Base-by-base conservation (phyloP, 805 yeast species). In the Myxozyma sirexii region DNA sequence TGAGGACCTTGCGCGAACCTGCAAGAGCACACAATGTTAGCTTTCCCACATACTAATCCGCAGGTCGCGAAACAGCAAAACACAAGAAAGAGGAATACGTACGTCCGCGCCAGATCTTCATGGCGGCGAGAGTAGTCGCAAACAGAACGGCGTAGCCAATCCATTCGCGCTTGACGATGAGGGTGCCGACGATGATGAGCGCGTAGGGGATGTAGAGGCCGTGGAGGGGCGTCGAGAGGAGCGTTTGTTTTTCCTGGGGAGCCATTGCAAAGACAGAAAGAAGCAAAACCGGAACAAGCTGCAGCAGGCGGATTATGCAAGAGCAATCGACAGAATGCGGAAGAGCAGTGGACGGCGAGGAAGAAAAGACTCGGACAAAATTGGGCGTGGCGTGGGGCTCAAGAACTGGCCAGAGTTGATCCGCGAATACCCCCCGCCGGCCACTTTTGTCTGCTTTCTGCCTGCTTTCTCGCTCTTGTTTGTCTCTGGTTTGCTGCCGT, bases 1-100 rank as follows among this genome's bases (percentile, higher is more conserved):
- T 80, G 67, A 92, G 80, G 12, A 86, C 87, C 49, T 61, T 67
- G 13, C 63, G 52, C 3, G 68, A 26, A 43, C 48, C 67, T 64
- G 33, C 5, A 50, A 8, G 10, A 19, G 39, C 13, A 49, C 2
- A 26, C 26, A 17, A 4, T 8, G n/a, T 43, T 33, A 33, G 37
- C 37, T 12, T 33, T n/a, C n/a, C n/a, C n/a, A n/a, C n/a, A n/a
- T n/a, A n/a, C n/a, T n/a, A n/a, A n/a, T n/a, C n/a, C n/a, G n/a
- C n/a, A n/a, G n/a, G n/a, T 33, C 15, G 37, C 3, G 17, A 46
- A 17, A 29, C 13, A 26, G 29, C 29, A 5, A 3, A 27, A 5
- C 1, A 24, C 37, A n/a, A 17, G 13, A 21, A 27, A 17, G 31
- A 38, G 41, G 31, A 23, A 19, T 15, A 63, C 70, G 5, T 58